Evolutionary conservation across 805 yeast genomes (phyloP).

Genomic region (Lachancea fermentati): DNA sequence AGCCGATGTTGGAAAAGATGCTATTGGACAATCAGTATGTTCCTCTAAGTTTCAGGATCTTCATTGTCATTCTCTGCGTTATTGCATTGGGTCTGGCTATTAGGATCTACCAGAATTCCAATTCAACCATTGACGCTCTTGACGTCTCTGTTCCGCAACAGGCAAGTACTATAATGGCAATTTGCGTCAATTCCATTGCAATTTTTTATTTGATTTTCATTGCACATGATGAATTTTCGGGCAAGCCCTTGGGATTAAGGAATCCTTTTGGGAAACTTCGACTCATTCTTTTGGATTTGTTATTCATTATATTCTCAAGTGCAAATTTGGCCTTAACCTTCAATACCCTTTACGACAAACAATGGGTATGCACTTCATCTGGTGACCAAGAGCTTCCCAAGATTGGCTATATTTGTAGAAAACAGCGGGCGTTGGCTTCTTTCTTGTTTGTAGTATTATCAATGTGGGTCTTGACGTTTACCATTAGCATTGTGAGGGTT

Average conservation of each 20-base stretch:
- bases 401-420: slow-evolving; percentile 55
- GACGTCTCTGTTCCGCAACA: slow-evolving; percentile 50
- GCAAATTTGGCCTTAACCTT: slow-evolving; percentile 85
- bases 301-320: slow-evolving; percentile 82
- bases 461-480: slow-evolving; percentile 81
- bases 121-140: slow-evolving; percentile 12
- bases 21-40: slow-evolving; percentile 72
- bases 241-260: slow-evolving; percentile 87
- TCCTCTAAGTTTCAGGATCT: slow-evolving; percentile 67
- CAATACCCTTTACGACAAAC: slow-evolving; percentile 69
- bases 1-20: slow-evolving; percentile 52
- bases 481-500: slow-evolving; percentile 76
- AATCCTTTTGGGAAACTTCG: slow-evolving; percentile 79
- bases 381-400: slow-evolving; percentile 27
- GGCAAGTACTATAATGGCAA: slow-evolving; percentile 90
- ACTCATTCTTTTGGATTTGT: slow-evolving; percentile 71
- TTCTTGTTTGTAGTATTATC: slow-evolving; percentile 69
- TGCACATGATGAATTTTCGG: slow-evolving; percentile 85
- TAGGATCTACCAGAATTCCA: slow-evolving; percentile 44
- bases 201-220: slow-evolving; percentile 72
- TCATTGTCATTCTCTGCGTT: slow-evolving; percentile 52
- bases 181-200: slow-evolving; percentile 76
- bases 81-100: slow-evolving; percentile 70
- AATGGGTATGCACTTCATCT: slow-evolving; percentile 65
- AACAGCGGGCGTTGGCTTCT: slow-evolving; percentile 74